phyloP scores from a whole-genome alignment of 805 yeast genomes.

The Saturnispora silvae region DNA sequence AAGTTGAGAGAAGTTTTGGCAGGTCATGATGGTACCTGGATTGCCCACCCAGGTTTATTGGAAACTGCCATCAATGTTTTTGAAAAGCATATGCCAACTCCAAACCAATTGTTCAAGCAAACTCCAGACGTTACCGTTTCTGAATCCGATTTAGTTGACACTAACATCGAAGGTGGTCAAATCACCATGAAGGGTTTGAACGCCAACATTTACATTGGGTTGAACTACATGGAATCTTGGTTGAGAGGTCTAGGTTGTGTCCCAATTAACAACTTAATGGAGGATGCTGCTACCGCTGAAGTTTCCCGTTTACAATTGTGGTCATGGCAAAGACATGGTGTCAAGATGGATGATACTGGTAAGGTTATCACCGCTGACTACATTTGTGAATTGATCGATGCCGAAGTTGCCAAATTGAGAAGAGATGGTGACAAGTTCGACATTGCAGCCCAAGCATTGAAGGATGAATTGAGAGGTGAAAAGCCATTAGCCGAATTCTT shows the following conservation, averaged over 20 bases:
- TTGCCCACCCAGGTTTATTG: constrained; percentile 78
- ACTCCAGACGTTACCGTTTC: constrained; percentile 29
- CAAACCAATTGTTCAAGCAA: constrained; percentile 59
- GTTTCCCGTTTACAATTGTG: constrained; percentile 73
- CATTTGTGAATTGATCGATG: constrained; percentile 45
- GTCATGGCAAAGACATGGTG: constrained; percentile 76
- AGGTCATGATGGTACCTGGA: constrained; percentile 87
- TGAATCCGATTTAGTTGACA: constrained; percentile 50
- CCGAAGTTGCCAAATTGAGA: constrained; percentile 45
- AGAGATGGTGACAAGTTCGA: constrained; percentile 58
- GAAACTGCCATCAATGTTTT: constrained; percentile 63
- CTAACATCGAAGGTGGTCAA: constrained; percentile 49
- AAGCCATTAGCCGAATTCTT: constrained; percentile 62
- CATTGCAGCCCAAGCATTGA: constrained; percentile 59
- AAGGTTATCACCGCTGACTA: constrained; percentile 49
- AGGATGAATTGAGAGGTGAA: constrained; percentile 63
- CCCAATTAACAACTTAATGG: constrained; percentile 78
- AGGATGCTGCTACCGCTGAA: constrained; percentile 86
- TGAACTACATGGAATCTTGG: constrained; percentile 81
- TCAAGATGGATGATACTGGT: constrained; percentile 46
- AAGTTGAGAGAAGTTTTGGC: constrained; percentile 66
- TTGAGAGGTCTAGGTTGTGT: constrained; percentile 76
- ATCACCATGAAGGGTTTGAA: constrained; percentile 64
- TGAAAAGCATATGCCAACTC: constrained; percentile 70
- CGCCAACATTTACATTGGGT: constrained; percentile 64